Evolutionary conservation across 1,139 yeast genomes (phyloP), one percentile per base, ranked within the genome.

Genomic region (Blastobotrys malaysiensis): DNA sequence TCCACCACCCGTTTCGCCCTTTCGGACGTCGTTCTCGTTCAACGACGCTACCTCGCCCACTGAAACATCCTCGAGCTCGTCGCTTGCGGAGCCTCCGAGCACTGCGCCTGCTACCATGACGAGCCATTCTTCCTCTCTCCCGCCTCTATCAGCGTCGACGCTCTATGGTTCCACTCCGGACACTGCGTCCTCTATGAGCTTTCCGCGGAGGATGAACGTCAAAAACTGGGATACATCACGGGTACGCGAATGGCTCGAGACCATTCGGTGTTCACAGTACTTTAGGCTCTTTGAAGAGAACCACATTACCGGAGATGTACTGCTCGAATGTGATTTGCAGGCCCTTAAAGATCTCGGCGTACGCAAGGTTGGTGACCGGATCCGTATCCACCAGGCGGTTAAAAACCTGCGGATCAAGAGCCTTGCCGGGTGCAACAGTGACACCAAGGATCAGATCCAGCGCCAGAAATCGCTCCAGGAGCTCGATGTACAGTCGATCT

Each of bases 351-450:
- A 86, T 58, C 68, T 93, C 7, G 97, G 97, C 0, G 72, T 93
- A n/a, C 61, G 62, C 18, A 85, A 82, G 61, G 79, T 93, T 9
- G 98, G 98, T 0, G 98, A 93, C 67, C 74, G 97, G 36, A 75
- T 93, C 39, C 74, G 85, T 36, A 67, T 88, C 7, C 82, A 82
- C 61, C 73, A 82, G 19, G 83, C 85, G 54, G 60, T 74, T 44
- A 64, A 63, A 46, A 54, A 58, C n/a, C 61, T 72, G 14, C 60
- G 67, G 16, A 47, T 48, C 39, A 58, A 57, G 66, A 69, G 50
- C 72, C 71, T 46, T 19, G 45, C 26, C 3, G 55, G 63, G 59
- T 65, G 39, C 26, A 9, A 43, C 13, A 46, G 20, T 9, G 22
- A 45, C 39, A 18, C 20, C 18, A 13, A 36, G 46, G 20, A 39